Percentiles rank a stretch among this genome's conserved stretches.
Conservation (phyloP, 805 yeast genomes). For the Osmozyma mogii region DNA sequence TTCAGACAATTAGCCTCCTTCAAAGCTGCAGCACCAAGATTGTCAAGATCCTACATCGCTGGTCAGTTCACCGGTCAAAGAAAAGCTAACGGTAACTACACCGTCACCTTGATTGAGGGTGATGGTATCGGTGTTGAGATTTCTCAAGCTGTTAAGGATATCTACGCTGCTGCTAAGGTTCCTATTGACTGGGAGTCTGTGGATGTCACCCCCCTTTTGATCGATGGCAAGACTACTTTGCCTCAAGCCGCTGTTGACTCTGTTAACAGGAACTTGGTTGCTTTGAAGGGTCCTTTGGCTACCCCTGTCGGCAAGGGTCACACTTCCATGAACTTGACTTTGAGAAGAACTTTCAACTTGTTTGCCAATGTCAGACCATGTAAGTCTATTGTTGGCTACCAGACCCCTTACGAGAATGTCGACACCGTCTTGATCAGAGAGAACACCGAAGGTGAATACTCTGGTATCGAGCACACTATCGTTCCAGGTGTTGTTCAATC, state of each 20-base stretch:
- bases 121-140: conserved; percentile 98
- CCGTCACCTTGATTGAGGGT: conserved; percentile 95
- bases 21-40: conserved; percentile 12
- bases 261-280: conserved; percentile 87
- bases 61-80: conserved; percentile 58
- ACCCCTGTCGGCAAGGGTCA: conserved; percentile 99
- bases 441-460: conserved; percentile 99
- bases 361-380: conserved; percentile 98
- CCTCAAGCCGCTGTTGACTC: conserved; percentile 90
- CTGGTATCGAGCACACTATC: conserved; percentile 97
- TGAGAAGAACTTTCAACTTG: conserved; percentile 92
- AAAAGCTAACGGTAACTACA: conserved; percentile 74
- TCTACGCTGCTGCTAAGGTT: conserved; percentile 87
- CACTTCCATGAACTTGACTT: conserved; percentile 91
- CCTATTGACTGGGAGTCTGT: conserved; percentile 97
- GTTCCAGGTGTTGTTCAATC: conserved; percentile 99
- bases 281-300: conserved; percentile 96
- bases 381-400: conserved; percentile 84
- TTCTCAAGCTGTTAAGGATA: conserved; percentile 86
- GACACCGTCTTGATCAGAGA: conserved; percentile 96
- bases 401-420: conserved; percentile 84
- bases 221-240: conserved; percentile 88
- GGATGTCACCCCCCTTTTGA: conserved; percentile 88
- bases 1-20: conserved; percentile 13
- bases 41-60: conserved; percentile 45